phyloP scores from a whole-genome alignment of 106 monocot species.

The Dendrobium officinale region DNA sequence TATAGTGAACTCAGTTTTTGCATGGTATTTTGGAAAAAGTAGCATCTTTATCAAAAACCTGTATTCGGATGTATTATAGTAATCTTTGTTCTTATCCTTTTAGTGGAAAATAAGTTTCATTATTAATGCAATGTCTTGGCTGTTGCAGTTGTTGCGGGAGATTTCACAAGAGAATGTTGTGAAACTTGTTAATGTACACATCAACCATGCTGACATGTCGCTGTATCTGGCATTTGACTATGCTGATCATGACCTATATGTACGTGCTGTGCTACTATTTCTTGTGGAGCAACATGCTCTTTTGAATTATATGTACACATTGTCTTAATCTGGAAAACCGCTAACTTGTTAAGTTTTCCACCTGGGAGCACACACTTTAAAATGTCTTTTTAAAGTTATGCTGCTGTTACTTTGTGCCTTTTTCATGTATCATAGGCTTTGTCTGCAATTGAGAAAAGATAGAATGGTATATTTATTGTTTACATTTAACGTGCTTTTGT shows the following conservation, averaged over 20 bases:
- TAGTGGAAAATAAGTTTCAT: not conserved
- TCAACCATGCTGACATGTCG: slow-evolving; percentile 96
- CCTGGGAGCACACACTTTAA: not conserved
- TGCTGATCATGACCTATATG: slow-evolving; percentile 97
- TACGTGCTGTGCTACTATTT: slow-evolving; percentile 25
- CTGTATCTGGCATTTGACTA: slow-evolving; percentile 98
- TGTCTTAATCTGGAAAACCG: not conserved
- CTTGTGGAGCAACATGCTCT: not conserved
- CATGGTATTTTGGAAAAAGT: not conserved
- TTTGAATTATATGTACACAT: not conserved
- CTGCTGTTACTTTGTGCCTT: not conserved
- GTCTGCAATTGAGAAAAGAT: not conserved
- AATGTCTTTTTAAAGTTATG: not conserved
- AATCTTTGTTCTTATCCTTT: not conserved
- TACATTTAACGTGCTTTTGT: not conserved
- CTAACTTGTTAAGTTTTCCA: not conserved
- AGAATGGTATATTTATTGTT: not conserved
- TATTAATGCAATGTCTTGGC: not conserved
- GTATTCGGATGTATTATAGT: not conserved
- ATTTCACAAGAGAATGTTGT: slow-evolving; percentile 95
- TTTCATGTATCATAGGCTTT: not conserved
- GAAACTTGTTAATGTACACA: slow-evolving; percentile 97
- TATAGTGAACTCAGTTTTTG: slow-evolving; percentile 1
- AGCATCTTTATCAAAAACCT: not conserved
- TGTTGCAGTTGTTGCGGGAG: slow-evolving; percentile 78